Conservation (phyloP, 768 basidiomycete species). For the Psilocybe cyanescens region DNA sequence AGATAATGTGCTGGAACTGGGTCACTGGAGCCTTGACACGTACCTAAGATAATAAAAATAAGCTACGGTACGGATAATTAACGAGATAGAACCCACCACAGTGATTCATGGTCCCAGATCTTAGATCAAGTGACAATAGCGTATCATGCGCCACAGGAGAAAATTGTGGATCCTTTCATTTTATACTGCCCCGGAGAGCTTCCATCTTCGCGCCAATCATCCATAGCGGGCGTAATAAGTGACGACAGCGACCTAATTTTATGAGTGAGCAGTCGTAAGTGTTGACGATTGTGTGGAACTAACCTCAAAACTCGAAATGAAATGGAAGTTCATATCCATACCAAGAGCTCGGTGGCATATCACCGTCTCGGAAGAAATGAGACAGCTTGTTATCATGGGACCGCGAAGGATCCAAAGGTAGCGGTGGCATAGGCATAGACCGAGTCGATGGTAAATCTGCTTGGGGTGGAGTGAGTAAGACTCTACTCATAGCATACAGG, state of each 20-base stretch:
- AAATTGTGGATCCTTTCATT: not conserved
- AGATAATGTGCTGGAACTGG: not conserved
- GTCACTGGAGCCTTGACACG: not conserved
- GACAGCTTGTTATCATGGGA: no score
- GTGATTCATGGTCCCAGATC: not conserved
- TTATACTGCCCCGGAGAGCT: not conserved
- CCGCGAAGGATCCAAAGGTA: no score
- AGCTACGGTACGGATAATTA: not conserved
- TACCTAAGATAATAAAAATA: not conserved
- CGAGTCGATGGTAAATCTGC: no score
- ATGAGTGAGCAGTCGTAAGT: not conserved
- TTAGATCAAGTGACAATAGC: not conserved
- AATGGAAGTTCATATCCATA: not conserved
- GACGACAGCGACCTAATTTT: not conserved
- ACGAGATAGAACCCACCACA: not conserved
- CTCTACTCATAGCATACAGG: no score
- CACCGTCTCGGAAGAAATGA: no score
- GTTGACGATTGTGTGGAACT: not conserved
- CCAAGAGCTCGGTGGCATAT: not conserved
- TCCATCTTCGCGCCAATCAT: not conserved
- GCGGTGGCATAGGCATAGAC: no score
- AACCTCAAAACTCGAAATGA: not conserved
- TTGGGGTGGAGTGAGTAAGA: no score
- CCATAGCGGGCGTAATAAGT: not conserved
- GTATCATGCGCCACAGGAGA: not conserved